A percentile compares a stretch with the other conserved stretches of the same genome.
phyloP scores from a whole-genome alignment of 345 rosid genomes.

The Turnera subulata region DNA sequence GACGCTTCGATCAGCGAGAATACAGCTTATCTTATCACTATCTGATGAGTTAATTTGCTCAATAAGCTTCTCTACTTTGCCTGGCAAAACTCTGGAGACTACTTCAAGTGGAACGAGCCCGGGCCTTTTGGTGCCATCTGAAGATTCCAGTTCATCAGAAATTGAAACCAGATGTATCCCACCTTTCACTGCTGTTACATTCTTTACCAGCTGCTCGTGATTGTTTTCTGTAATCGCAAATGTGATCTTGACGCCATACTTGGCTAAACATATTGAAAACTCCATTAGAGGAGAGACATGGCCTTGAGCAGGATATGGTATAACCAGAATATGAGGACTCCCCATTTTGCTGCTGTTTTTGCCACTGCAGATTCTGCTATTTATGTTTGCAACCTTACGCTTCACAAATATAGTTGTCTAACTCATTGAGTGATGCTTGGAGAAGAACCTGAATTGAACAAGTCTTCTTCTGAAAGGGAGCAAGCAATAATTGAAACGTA shows the following conservation, averaged over 20 bases:
- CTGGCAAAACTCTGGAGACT: conserved; percentile 1
- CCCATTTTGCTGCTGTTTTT: too few species aligned
- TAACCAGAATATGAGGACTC: not conserved
- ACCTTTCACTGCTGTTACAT: not conserved
- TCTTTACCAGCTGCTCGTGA: conserved; percentile 3
- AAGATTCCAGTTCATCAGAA: conserved; percentile 8
- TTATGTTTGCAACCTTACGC: too few species aligned
- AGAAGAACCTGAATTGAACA: too few species aligned
- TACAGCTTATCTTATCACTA: conserved; percentile 22
- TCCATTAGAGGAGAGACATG: conserved; percentile 14
- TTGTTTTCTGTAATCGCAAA: conserved; percentile 12
- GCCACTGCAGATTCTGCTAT: too few species aligned
- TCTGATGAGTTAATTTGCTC: not conserved
- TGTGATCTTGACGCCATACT: conserved; percentile 14
- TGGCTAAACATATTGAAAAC: not conserved
- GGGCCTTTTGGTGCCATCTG: not conserved
- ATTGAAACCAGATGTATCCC: conserved; percentile 2
- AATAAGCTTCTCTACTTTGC: conserved; percentile 3
- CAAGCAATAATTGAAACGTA: too few species aligned
- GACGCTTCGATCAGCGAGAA: conserved; percentile 19
- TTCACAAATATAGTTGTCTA: too few species aligned
- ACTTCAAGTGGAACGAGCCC: not conserved
- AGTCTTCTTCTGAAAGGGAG: too few species aligned
- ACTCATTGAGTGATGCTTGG: too few species aligned
- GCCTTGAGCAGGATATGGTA: conserved; percentile 19